Evolutionary conservation across 129 eudicot genomes (phyloP).

Genomic region (Cynara cardunculus): DNA sequence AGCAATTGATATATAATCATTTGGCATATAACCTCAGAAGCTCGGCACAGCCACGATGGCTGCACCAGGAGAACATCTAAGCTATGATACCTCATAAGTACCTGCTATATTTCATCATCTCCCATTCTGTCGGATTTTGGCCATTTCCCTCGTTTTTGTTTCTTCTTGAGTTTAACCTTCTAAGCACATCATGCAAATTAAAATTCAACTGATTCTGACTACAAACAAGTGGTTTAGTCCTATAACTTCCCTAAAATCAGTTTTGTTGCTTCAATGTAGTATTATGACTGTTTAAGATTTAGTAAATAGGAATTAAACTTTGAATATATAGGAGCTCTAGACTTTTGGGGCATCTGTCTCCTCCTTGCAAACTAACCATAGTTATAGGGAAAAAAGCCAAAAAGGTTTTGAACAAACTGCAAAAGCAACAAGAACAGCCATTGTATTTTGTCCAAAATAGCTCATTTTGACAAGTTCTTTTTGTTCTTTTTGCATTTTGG

Average conservation of each 20-base stretch:
- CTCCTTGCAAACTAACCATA: background rate
- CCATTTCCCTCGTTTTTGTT: background rate
- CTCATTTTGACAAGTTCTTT: background rate
- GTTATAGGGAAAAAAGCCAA: no score
- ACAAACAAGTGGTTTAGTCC: background rate
- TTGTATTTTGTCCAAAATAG: background rate
- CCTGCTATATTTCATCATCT: conserved; percentile 37
- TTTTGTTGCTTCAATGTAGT: background rate
- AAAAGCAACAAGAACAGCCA: background rate
- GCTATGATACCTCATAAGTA: conserved; percentile 27
- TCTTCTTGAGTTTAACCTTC: background rate
- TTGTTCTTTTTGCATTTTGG: background rate
- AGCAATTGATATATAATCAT: conserved; percentile 17
- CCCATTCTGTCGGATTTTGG: conserved; percentile 3
- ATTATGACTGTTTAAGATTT: no score
- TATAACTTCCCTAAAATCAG: no score
- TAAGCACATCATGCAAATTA: background rate
- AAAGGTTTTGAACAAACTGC: background rate
- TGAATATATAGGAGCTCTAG: no score
- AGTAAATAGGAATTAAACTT: no score
- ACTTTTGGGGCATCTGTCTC: background rate
- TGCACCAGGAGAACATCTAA: conserved; percentile 40
- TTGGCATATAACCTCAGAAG: conserved; percentile 23
- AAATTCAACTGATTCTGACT: background rate
- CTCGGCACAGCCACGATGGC: conserved; percentile 33